A percentile compares a stretch with the other conserved stretches of the same genome.
These are phyloP conservation scores for Stylosanthes scabra DNA, from an alignment of 331 rosid species.

Conservation along the genomic window DNA sequence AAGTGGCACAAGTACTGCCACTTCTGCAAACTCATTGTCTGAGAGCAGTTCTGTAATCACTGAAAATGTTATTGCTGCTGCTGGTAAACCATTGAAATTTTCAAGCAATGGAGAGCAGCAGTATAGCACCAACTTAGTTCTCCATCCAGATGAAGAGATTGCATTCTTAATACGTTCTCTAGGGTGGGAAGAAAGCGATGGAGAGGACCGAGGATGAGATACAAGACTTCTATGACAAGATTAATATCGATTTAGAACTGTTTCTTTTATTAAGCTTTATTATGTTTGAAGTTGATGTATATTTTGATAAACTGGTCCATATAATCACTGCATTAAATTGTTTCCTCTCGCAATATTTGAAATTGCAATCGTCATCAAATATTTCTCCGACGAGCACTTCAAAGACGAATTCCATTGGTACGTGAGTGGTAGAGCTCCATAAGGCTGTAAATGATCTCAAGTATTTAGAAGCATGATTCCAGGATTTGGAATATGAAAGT, in stretches of 20 bases:
- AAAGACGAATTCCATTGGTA: slow-evolving; percentile 17
- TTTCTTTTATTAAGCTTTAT: slow-evolving; percentile 3
- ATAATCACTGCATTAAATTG: slow-evolving; percentile 7
- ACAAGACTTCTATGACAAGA: slow-evolving; percentile 40
- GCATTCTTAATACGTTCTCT: slow-evolving; percentile 49
- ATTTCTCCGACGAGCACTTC: slow-evolving; percentile 15
- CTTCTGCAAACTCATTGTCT: slow-evolving; percentile 19
- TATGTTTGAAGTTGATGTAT: not conserved
- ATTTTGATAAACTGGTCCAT: not conserved
- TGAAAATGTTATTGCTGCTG: not conserved
- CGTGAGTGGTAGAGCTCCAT: slow-evolving; percentile 23
- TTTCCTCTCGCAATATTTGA: slow-evolving; percentile 42
- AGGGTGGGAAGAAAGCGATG: slow-evolving; percentile 45
- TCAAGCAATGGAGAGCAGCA: slow-evolving; percentile 35
- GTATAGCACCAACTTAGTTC: not conserved
- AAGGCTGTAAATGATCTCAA: slow-evolving; percentile 21
- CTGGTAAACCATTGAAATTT: slow-evolving; percentile 27
- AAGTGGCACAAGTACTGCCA: slow-evolving; percentile 5
- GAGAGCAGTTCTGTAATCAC: not conserved
- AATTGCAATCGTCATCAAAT: slow-evolving; percentile 28
- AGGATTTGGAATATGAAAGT: slow-evolving; percentile 23
- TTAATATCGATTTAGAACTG: not conserved
- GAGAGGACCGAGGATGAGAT: slow-evolving; percentile 45
- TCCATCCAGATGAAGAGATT: slow-evolving; percentile 42
- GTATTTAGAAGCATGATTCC: slow-evolving; percentile 6